Evolutionary conservation across 768 basidiomycete species (phyloP).

Genomic region (Vararia minispora): DNA sequence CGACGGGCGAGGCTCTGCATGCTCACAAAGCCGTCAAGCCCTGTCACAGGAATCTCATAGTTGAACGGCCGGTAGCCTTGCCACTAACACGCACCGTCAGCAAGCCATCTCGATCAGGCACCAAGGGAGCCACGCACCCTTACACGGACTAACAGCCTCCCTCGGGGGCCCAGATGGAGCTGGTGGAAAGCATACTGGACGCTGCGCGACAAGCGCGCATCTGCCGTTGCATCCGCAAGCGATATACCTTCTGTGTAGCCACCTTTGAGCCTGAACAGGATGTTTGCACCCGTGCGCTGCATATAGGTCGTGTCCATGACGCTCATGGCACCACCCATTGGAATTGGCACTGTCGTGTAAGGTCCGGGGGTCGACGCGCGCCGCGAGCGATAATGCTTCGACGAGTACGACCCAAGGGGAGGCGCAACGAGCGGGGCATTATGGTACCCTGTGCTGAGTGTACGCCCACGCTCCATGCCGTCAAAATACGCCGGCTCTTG

Average conservation of each 20-base stretch:
- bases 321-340: no score
- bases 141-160: slow-evolving; percentile 9
- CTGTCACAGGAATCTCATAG: slow-evolving; percentile 11
- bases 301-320: no score
- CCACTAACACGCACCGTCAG: slow-evolving; percentile 7
- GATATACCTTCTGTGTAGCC: slow-evolving; percentile 7
- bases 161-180: slow-evolving; percentile 4
- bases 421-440: slow-evolving; percentile 6
- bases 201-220: slow-evolving; percentile 7
- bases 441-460: slow-evolving; percentile 9
- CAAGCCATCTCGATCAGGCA: no score
- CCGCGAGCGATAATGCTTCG: slow-evolving; percentile 7
- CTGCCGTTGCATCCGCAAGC: slow-evolving; percentile 6
- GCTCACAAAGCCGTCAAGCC: slow-evolving; percentile 5
- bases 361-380: slow-evolving; percentile 12
- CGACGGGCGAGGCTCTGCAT: slow-evolving; percentile 12
- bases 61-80: slow-evolving; percentile 10
- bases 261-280: slow-evolving; percentile 13
- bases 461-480: slow-evolving; percentile 3
- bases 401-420: slow-evolving; percentile 10
- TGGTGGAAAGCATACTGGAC: slow-evolving; percentile 6
- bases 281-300: no score
- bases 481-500: slow-evolving; percentile 7
- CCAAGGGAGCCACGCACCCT: slow-evolving; percentile 6
- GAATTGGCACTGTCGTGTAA: no score